Conservation (phyloP, 768 basidiomycete genomes). For the Coprinellus aureogranulatus region DNA sequence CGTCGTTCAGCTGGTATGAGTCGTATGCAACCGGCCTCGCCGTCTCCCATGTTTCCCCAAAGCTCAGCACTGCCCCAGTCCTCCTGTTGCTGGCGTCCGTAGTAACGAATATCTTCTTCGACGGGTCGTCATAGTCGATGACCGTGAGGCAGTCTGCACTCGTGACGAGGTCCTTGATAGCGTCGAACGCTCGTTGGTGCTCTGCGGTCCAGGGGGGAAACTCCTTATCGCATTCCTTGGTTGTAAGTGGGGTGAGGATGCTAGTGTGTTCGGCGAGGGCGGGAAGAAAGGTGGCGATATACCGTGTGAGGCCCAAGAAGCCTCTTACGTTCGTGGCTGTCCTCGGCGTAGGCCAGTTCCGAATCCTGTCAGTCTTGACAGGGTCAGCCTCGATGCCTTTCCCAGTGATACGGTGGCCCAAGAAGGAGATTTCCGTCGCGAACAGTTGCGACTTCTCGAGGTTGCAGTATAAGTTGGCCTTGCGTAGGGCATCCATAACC, state of each 20-base stretch:
- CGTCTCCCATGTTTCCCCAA: slow-evolving; percentile 27
- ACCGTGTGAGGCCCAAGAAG: slow-evolving; percentile 13
- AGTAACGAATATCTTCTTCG: slow-evolving; percentile 31
- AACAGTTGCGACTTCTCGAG: slow-evolving; percentile 19
- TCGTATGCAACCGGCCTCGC: slow-evolving; percentile 30
- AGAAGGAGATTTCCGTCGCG: slow-evolving; percentile 21
- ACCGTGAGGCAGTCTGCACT: slow-evolving; percentile 10
- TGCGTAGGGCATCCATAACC: slow-evolving; percentile 12
- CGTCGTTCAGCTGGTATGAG: slow-evolving; percentile 22
- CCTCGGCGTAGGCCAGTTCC: slow-evolving; percentile 22
- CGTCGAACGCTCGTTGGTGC: slow-evolving; percentile 20
- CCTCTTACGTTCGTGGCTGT: slow-evolving; percentile 1
- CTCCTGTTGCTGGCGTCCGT: slow-evolving; percentile 27
- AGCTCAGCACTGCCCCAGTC: slow-evolving; percentile 27
- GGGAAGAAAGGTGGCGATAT: slow-evolving; percentile 11
- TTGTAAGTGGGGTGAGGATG: neutral
- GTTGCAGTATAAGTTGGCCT: slow-evolving; percentile 10
- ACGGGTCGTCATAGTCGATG: slow-evolving; percentile 11
- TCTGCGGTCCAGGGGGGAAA: slow-evolving; percentile 9
- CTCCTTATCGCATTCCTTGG: neutral
- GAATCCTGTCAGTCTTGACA: slow-evolving; percentile 20
- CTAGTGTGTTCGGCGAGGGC: slow-evolving; percentile 4
- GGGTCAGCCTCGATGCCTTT: slow-evolving; percentile 23
- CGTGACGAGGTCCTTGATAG: slow-evolving; percentile 13
- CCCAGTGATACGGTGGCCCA: slow-evolving; percentile 34